Conservation (phyloP, 1,284 basidiomycete genomes). For the Pterula multifida region DNA sequence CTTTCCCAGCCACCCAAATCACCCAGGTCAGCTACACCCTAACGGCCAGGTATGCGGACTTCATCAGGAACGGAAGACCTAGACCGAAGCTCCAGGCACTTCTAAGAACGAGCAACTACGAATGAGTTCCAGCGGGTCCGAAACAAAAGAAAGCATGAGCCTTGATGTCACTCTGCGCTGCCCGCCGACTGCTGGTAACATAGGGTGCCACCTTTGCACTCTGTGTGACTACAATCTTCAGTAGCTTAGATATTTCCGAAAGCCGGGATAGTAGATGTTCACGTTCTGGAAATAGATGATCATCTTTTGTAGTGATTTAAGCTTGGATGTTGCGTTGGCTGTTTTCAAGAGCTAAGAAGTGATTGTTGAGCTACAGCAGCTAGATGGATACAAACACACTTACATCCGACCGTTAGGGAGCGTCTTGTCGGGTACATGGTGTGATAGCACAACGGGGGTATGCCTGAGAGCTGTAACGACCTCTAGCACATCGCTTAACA, state of each 20-base stretch:
- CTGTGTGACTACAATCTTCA: slow-evolving; percentile 70
- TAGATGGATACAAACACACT: slow-evolving; percentile 18
- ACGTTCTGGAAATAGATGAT: slow-evolving; percentile 84
- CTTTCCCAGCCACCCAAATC: slow-evolving; percentile 80
- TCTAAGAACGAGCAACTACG: slow-evolving; percentile 28
- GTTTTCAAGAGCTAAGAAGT: slow-evolving; percentile 52
- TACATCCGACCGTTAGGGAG: slow-evolving; percentile 78
- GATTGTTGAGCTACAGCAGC: not conserved
- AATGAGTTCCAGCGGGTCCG: slow-evolving; percentile 4
- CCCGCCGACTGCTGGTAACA: slow-evolving; percentile 71
- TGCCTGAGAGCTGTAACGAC: slow-evolving; percentile 82
- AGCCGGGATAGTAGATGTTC: slow-evolving; percentile 72
- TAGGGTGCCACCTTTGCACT: slow-evolving; percentile 84
- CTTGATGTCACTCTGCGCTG: slow-evolving; percentile 79
- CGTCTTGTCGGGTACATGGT: slow-evolving; percentile 84
- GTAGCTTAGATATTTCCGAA: slow-evolving; percentile 45
- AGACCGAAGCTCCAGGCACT: slow-evolving; percentile 81
- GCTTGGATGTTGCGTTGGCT: slow-evolving; percentile 66
- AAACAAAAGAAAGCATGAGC: slow-evolving; percentile 23
- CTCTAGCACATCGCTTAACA: slow-evolving; percentile 91
- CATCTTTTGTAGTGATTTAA: slow-evolving; percentile 77
- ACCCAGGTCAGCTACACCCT: slow-evolving; percentile 69
- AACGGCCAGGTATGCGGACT: slow-evolving; percentile 77
- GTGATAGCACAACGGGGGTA: slow-evolving; percentile 80
- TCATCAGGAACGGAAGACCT: slow-evolving; percentile 56